Conservation (phyloP, 2,329 filamentous ascomycete genomes). For the Xylariaceae sp. region DNA sequence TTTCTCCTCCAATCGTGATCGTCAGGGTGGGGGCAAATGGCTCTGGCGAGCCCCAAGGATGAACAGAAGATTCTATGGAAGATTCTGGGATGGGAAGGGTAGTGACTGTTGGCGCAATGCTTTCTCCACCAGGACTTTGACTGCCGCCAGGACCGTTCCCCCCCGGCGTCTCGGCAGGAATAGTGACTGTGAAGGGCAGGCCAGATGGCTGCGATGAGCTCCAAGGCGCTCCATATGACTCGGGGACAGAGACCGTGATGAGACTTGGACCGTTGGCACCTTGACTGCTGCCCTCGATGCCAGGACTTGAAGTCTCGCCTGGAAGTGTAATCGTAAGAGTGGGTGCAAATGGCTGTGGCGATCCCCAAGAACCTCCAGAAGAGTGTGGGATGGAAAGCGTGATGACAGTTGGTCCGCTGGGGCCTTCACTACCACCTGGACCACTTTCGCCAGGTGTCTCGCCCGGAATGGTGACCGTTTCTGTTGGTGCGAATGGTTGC, state of each 20-base stretch:
- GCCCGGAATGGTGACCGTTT: neutral
- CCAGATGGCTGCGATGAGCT: neutral
- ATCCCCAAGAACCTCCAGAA: neutral
- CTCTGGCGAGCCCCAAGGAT: neutral
- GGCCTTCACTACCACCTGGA: neutral
- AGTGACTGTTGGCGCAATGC: neutral
- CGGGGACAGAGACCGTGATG: constrained; percentile 3
- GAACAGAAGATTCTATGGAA: neutral
- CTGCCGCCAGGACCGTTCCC: neutral
- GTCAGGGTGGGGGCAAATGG: neutral
- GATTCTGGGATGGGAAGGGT: neutral
- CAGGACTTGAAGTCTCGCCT: neutral
- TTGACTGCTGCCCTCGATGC: neutral
- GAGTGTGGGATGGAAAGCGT: neutral
- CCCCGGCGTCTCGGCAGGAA: neutral
- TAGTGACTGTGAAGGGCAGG: constrained; percentile 6
- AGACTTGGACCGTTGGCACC: neutral
- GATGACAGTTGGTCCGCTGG: neutral
- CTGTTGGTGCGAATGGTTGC: too few species aligned
- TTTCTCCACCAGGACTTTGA: neutral
- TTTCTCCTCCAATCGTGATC: neutral
- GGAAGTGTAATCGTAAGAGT: constrained; percentile 5
- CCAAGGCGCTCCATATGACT: constrained; percentile 2
- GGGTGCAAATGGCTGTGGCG: neutral
- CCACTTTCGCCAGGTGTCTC: neutral